Percentiles rank a stretch among this genome's conserved stretches.
Evolutionary conservation across 2,329 filamentous ascomycete genomes (phyloP).

Genomic region (Diaporthe caulivora): DNA sequence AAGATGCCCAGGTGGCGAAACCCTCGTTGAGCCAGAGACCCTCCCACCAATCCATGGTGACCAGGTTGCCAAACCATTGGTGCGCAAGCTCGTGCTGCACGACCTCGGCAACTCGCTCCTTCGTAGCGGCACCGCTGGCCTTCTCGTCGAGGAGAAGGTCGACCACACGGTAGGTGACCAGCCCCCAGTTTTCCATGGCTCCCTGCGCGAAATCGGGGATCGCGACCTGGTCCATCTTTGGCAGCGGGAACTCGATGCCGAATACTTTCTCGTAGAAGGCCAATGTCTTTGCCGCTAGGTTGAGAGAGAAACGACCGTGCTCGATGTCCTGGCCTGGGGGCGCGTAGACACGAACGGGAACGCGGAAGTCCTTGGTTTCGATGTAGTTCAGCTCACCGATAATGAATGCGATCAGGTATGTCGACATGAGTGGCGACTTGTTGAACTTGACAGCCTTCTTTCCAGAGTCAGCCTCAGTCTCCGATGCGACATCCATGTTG

Average conservation of each 20-base stretch:
- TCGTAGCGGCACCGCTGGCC: conserved; percentile 87
- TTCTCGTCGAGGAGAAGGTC: conserved; percentile 93
- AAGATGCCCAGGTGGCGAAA: conserved; percentile 89
- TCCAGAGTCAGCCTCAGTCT: conserved; percentile 78
- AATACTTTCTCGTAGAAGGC: conserved; percentile 97
- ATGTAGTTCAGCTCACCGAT: conserved; percentile 95
- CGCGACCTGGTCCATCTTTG: conserved; percentile 97
- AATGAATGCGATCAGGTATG: conserved; percentile 94
- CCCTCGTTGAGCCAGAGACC: conserved; percentile 92
- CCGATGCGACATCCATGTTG: conserved; percentile 94
- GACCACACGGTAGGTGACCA: conserved; percentile 94
- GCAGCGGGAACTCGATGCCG: conserved; percentile 85
- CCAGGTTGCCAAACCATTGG: conserved; percentile 93
- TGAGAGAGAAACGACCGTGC: conserved; percentile 89
- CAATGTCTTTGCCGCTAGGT: conserved; percentile 89
- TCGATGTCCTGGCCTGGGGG: conserved; percentile 91
- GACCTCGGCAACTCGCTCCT: conserved; percentile 93
- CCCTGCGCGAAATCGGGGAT: conserved; percentile 96
- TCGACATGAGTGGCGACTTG: conserved; percentile 94
- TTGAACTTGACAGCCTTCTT: conserved; percentile 94
- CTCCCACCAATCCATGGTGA: conserved; percentile 97
- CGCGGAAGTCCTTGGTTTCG: conserved; percentile 90
- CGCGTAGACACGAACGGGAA: conserved; percentile 94
- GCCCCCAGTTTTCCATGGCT: conserved; percentile 98
- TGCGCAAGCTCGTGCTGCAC: conserved; percentile 97